Percentiles rank a stretch among this genome's conserved stretches.
Evolutionary conservation across 139 green algal species (phyloP).

Genomic region (Parachlorella kessleri): DNA sequence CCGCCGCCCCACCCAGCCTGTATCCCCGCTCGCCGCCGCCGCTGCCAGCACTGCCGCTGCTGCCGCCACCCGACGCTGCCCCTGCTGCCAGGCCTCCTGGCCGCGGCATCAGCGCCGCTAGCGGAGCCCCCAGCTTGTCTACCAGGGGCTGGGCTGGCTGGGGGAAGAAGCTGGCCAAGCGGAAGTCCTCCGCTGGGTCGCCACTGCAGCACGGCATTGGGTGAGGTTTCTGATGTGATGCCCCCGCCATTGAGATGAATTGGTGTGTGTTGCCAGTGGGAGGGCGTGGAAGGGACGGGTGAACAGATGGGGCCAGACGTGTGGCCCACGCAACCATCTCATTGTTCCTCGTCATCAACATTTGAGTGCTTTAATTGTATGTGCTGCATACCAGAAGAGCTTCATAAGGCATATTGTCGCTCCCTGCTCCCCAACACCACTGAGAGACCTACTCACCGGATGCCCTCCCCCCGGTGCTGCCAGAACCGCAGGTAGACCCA

Average conservation of each 20-base stretch:
- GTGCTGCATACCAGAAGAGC: no score
- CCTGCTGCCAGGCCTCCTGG: no score
- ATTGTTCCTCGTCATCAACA: no score
- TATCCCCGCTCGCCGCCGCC: slow-evolving; percentile 12
- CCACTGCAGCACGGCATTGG: slow-evolving; percentile 46
- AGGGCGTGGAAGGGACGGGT: background rate
- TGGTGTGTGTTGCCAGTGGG: background rate
- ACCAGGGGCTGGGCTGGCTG: slow-evolving; percentile 48
- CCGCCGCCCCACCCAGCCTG: slow-evolving; percentile 10
- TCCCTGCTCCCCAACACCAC: background rate
- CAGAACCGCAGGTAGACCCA: slow-evolving; percentile 96
- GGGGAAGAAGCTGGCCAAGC: slow-evolving; percentile 88
- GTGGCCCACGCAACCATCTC: no score
- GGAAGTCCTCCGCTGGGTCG: slow-evolving; percentile 86
- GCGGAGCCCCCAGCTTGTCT: slow-evolving; percentile 48
- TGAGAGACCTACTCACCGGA: slow-evolving; percentile 2
- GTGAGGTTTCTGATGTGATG: background rate
- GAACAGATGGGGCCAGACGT: background rate
- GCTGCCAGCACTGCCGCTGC: background rate
- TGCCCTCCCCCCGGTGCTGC: slow-evolving; percentile 45
- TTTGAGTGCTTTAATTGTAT: no score
- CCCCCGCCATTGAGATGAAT: background rate
- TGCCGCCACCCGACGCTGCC: no score
- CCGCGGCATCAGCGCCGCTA: background rate
- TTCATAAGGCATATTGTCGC: no score